Percentiles rank a stretch among this genome's conserved stretches.
These are phyloP conservation scores for Cryphonectria japonica DNA, from an alignment of 2,329 filamentous ascomycete genomes.

Conservation along the genomic window DNA sequence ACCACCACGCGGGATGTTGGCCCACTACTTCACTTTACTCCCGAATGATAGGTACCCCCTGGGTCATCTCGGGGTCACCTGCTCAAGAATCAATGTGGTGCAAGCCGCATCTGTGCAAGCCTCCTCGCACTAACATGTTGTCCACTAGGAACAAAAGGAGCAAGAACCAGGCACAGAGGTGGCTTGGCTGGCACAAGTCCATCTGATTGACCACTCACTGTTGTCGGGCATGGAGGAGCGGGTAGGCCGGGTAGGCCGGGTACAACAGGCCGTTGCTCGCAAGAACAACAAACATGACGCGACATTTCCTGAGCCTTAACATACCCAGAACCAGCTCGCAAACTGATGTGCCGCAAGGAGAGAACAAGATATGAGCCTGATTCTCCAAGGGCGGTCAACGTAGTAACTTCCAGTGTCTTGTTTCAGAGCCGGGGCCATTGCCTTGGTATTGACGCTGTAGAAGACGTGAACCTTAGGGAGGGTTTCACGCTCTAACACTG, in stretches of 20 bases:
- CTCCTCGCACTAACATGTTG: not conserved
- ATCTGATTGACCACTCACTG: not conserved
- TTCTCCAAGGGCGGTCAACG: not conserved
- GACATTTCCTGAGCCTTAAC: not conserved
- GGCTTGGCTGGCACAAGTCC: not conserved
- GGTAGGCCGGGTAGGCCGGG: not conserved
- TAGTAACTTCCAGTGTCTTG: not conserved
- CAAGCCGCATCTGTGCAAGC: not conserved
- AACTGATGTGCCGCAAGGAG: not conserved
- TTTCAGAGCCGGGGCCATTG: slow-evolving; percentile 3
- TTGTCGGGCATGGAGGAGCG: not conserved
- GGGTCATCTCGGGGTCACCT: slow-evolving; percentile 19
- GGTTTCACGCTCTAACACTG: not conserved
- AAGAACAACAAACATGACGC: not conserved
- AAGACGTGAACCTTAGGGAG: not conserved
- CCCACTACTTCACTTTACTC: not conserved
- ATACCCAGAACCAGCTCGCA: not conserved
- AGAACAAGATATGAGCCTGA: not conserved
- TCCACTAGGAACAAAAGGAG: not conserved
- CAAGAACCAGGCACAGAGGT: not conserved
- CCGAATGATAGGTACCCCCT: slow-evolving; percentile 5
- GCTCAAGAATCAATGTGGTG: slow-evolving; percentile 20
- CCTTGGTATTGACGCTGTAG: not conserved
- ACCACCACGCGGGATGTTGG: slow-evolving; percentile 25
- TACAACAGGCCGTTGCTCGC: slow-evolving; percentile 10